phyloP scores from a whole-genome alignment of 2,329 filamentous ascomycete genomes.

The Cadophora sp. region DNA sequence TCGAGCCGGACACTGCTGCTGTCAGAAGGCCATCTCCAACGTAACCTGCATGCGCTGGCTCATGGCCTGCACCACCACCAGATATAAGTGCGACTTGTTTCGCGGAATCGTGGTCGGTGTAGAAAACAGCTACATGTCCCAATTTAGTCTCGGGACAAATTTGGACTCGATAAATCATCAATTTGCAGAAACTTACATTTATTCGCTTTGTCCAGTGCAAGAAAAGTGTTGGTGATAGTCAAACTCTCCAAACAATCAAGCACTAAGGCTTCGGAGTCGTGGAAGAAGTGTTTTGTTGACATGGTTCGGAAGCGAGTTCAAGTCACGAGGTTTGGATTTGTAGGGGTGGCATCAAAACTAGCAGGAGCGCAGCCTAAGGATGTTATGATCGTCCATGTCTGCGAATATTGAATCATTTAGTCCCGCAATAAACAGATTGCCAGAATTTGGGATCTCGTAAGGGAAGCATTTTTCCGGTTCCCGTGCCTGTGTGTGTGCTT shows the following conservation, averaged over 20 bases:
- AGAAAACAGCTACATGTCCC: constrained; percentile 6
- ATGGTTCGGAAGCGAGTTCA: constrained; percentile 4
- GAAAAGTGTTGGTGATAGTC: constrained; percentile 50
- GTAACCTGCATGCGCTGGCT: constrained; percentile 50
- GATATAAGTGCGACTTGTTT: constrained; percentile 33
- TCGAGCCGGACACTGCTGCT: constrained; percentile 46
- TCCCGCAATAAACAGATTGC: background rate
- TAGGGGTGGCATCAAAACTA: background rate
- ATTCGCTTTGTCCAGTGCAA: constrained; percentile 51
- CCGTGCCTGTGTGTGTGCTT: background rate
- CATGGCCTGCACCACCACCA: constrained; percentile 37
- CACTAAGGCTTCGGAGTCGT: constrained; percentile 45
- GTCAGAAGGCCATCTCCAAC: constrained; percentile 47
- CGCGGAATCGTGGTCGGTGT: constrained; percentile 11
- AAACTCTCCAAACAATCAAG: constrained; percentile 53
- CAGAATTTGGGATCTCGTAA: background rate
- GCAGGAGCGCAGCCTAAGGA: background rate
- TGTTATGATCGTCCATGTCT: background rate
- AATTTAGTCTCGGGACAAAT: constrained; percentile 46
- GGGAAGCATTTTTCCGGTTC: background rate
- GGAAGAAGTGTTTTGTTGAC: constrained; percentile 24
- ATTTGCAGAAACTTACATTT: constrained; percentile 42
- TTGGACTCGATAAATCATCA: background rate
- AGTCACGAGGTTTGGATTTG: background rate
- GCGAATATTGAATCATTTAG: background rate